Evolutionary conservation across 257 asterid genomes (phyloP), one percentile per base, ranked within the genome.

Genomic region (Solanum ossicruentum): DNA sequence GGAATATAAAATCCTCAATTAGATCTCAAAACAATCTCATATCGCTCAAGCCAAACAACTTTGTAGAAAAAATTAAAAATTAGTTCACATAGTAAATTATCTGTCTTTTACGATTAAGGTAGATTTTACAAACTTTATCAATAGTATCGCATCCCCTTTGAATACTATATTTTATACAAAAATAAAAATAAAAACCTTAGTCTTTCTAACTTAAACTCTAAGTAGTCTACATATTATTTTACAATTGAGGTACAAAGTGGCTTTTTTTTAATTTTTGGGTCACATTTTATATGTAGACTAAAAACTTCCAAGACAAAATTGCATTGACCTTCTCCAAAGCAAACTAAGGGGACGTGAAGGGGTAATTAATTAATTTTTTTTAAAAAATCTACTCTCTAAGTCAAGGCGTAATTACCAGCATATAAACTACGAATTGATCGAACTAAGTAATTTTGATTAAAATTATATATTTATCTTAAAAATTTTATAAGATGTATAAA

Each of bases 41-140:
- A 60, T 32, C 12, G 11, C n/a, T 1, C 7, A 26, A 26, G 1
- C 47, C 20, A 15, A 60, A 60, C 8, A 60, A 60, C 4, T 2
- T 21, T 0, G 3, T 10, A 10, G 3, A 12, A 7, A 16, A 32
- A 32, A 0, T 8, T 8, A 7, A 32, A 47, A 32, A 10, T 65
- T 26, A 12, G 5, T 18, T 26, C 43, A 65, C 5, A 12, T 65
- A 10, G 2, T 63, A 8, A 61, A 13, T 6, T 63, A 3, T 7
- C 8, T 63, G 0, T 26, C 23, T 57, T 57, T 11, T 6, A 66
- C 18, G 5, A 1, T 65, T 65, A 20, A 65, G 3, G 3, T 67
- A 1, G 1, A 8, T 32, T 10, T 13, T 67, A 32, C 23, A 67
- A 67, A 36, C 13, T 8, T 4, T 32, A 32, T 66, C 12, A 66